Evolutionary conservation across 352 stramenopile genomes (phyloP).

Genomic region (Phytophthora brassicae): DNA sequence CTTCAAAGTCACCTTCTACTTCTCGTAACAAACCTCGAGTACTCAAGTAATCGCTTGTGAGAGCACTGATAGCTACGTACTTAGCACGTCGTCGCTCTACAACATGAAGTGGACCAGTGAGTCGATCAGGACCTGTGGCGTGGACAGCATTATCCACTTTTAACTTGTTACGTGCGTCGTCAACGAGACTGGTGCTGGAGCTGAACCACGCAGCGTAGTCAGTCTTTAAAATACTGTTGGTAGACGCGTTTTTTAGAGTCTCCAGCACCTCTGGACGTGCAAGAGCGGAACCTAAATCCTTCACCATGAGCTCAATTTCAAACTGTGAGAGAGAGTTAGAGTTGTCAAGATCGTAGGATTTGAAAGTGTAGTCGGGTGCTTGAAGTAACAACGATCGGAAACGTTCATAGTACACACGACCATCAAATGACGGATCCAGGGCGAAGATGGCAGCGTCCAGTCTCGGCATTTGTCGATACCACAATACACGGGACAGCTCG

Average conservation of each 20-base stretch:
- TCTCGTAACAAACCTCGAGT: constrained; percentile 71
- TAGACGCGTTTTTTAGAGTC: constrained; percentile 39
- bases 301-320: constrained; percentile 69
- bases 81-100: constrained; percentile 92
- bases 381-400: constrained; percentile 45
- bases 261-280: constrained; percentile 39
- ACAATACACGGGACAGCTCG: constrained; percentile 65
- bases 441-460: constrained; percentile 67
- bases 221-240: constrained; percentile 43
- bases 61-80: constrained; percentile 91
- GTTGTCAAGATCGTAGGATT: constrained; percentile 72
- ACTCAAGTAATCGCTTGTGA: constrained; percentile 90
- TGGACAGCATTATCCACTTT: constrained; percentile 95
- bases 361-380: constrained; percentile 66
- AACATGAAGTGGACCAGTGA: constrained; percentile 87
- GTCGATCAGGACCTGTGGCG: constrained; percentile 88
- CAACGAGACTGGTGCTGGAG: constrained; percentile 64
- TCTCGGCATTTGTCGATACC: constrained; percentile 70
- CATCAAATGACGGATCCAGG: constrained; percentile 82
- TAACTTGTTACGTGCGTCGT: constrained; percentile 48
- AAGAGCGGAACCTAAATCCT: constrained; percentile 59
- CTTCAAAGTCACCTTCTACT: constrained; percentile 84
- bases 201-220: constrained; percentile 65
- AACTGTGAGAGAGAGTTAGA: constrained; percentile 53
- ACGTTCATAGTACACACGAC: constrained; percentile 75